A percentile compares a stretch with the other conserved stretches of the same genome.
phyloP scores from a whole-genome alignment of 1,284 basidiomycete species.

The Tylopilus orsonianus region DNA sequence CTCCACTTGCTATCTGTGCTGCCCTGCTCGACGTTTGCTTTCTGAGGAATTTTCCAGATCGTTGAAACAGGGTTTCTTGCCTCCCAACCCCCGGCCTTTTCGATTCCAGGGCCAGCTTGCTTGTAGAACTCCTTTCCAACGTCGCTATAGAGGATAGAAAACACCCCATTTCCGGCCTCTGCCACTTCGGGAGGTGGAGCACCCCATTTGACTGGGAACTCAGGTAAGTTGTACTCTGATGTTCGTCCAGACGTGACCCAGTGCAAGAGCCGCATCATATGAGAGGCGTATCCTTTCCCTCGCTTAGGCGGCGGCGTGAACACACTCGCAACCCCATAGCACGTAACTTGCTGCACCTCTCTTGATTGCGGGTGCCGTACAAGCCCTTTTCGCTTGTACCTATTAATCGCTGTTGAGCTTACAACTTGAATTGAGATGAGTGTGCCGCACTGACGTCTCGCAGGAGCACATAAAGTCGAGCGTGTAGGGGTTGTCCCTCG shows the following conservation, averaged over 20 bases:
- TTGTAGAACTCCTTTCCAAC: slow-evolving; percentile 56
- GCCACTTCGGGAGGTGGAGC: slow-evolving; percentile 30
- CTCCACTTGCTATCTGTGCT: slow-evolving; percentile 25
- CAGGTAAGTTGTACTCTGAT: slow-evolving; percentile 21
- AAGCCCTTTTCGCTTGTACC: slow-evolving; percentile 32
- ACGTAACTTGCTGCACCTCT: slow-evolving; percentile 27
- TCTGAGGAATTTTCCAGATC: slow-evolving; percentile 39
- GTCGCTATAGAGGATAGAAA: slow-evolving; percentile 66
- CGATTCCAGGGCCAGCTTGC: slow-evolving; percentile 40
- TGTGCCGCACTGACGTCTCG: slow-evolving; percentile 40
- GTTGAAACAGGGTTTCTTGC: slow-evolving; percentile 42
- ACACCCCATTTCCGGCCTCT: slow-evolving; percentile 35
- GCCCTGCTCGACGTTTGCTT: neutral
- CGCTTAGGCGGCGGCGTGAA: slow-evolving; percentile 44
- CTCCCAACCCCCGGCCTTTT: slow-evolving; percentile 48
- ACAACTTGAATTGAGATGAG: neutral
- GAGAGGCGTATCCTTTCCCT: slow-evolving; percentile 44
- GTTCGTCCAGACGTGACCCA: slow-evolving; percentile 38
- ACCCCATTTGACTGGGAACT: slow-evolving; percentile 43
- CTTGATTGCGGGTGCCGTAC: slow-evolving; percentile 16
- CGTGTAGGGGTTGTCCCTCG: slow-evolving; percentile 37
- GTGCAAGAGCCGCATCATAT: slow-evolving; percentile 52
- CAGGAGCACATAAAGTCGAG: slow-evolving; percentile 46
- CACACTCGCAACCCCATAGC: slow-evolving; percentile 45
- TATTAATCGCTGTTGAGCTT: slow-evolving; percentile 5